Conservation (phyloP, 2,329 filamentous ascomycete genomes). For the Penicillium sp. region DNA sequence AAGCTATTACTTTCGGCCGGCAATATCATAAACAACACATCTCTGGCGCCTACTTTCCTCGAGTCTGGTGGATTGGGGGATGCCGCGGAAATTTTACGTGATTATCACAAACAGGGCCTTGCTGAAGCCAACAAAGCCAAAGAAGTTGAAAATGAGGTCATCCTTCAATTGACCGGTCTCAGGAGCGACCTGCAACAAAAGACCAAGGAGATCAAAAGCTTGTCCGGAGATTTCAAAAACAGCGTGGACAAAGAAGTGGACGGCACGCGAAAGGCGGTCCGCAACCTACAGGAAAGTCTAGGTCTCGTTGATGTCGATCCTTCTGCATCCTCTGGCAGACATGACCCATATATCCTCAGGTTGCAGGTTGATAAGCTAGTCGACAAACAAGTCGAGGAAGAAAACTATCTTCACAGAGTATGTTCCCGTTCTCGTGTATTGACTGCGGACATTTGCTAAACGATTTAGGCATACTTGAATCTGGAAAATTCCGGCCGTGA, state of each 20-base stretch:
- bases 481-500: slow-evolving; percentile 91
- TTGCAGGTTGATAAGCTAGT: slow-evolving; percentile 84
- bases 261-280: slow-evolving; percentile 71
- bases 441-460: neutral
- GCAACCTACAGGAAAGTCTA: slow-evolving; percentile 74
- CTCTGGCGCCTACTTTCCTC: slow-evolving; percentile 71
- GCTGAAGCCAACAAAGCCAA: slow-evolving; percentile 80
- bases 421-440: slow-evolving; percentile 26
- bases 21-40: slow-evolving; percentile 77
- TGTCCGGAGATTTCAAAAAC: slow-evolving; percentile 95
- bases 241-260: slow-evolving; percentile 95
- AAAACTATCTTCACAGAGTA: slow-evolving; percentile 93
- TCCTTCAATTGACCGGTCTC: slow-evolving; percentile 78
- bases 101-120: slow-evolving; percentile 77
- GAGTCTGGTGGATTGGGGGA: slow-evolving; percentile 81
- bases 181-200: slow-evolving; percentile 88
- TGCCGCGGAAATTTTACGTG: slow-evolving; percentile 72
- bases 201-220: slow-evolving; percentile 94
- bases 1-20: slow-evolving; percentile 80
- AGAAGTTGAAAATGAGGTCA: slow-evolving; percentile 88
- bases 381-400: slow-evolving; percentile 89
- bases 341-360: slow-evolving; percentile 85
- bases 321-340: slow-evolving; percentile 71
- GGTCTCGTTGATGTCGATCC: slow-evolving; percentile 76
- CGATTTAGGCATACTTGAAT: slow-evolving; percentile 77